Conservation (phyloP, 495 filamentous ascomycete species). For the Tirmania nivea region DNA sequence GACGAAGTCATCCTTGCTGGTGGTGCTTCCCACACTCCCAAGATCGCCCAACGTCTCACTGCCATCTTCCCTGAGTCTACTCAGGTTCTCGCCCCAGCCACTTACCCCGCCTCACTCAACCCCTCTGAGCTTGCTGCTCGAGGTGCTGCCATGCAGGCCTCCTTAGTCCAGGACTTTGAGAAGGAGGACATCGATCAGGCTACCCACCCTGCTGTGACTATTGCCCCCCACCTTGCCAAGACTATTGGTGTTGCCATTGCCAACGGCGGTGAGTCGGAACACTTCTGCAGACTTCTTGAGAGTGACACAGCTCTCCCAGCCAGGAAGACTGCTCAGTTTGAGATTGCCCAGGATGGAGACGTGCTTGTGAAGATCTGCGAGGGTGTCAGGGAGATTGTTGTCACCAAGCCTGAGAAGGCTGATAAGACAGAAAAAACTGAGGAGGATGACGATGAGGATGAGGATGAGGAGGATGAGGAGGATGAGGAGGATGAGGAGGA, state of each 20-base stretch:
- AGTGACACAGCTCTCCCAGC: constrained; percentile 80
- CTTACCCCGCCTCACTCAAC: constrained; percentile 58
- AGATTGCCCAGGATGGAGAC: constrained; percentile 50
- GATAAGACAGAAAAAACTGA: constrained; percentile 25
- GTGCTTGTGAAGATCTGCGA: constrained; percentile 73
- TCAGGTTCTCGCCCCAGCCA: constrained; percentile 60
- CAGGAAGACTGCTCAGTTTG: constrained; percentile 55
- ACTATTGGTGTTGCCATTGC: constrained; percentile 69
- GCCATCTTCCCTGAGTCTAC: constrained; percentile 65
- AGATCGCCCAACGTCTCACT: constrained; percentile 54
- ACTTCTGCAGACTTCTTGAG: constrained; percentile 56
- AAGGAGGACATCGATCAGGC: constrained; percentile 84
- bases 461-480: constrained; percentile 71
- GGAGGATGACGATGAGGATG: constrained; percentile 37
- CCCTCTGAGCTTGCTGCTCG: constrained; percentile 73
- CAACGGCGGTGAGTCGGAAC: constrained; percentile 30
- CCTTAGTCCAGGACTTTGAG: constrained; percentile 78
- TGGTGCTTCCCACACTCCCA: constrained; percentile 80
- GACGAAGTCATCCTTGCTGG: constrained; percentile 82
- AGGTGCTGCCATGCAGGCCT: constrained; percentile 88
- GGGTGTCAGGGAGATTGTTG: constrained; percentile 68
- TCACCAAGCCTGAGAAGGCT: constrained; percentile 64
- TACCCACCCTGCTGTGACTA: constrained; percentile 85
- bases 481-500: constrained; percentile 55
- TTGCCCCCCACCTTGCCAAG: constrained; percentile 67